Evolutionary conservation across 768 basidiomycete genomes (phyloP).

Genomic region (Sarcodon aspratus): DNA sequence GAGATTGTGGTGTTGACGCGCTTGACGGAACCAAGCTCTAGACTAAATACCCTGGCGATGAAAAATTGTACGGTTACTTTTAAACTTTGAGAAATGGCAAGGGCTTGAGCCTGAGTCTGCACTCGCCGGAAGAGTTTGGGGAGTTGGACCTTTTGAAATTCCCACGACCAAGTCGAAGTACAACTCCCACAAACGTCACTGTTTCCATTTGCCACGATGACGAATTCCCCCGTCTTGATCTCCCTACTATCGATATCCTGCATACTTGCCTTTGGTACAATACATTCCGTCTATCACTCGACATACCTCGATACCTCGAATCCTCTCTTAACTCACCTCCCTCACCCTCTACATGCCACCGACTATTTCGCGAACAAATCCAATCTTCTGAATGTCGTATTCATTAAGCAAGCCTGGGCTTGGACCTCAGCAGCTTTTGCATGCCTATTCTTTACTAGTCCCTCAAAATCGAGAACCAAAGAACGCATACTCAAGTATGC

Average conservation of each 20-base stretch:
- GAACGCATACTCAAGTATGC: constrained; percentile 41
- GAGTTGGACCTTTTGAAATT: no score
- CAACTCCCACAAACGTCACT: neutral
- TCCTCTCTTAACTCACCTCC: constrained; percentile 53
- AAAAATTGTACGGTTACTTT: no score
- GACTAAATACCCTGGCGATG: no score
- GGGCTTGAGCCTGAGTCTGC: no score
- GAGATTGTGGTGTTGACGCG: no score
- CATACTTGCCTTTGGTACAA: constrained; percentile 47
- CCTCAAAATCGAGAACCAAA: constrained; percentile 27
- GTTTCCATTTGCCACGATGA: neutral
- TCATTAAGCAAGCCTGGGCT: constrained; percentile 87
- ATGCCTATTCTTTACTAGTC: constrained; percentile 45
- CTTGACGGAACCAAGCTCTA: no score
- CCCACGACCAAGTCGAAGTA: no score
- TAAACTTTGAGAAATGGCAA: no score
- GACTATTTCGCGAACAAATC: constrained; percentile 74
- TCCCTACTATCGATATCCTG: constrained; percentile 31
- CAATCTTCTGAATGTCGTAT: constrained; percentile 73
- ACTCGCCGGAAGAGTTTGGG: no score
- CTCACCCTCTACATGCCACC: constrained; percentile 50
- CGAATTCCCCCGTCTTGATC: neutral
- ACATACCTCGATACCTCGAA: constrained; percentile 84
- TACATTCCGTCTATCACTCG: constrained; percentile 47
- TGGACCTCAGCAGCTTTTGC: constrained; percentile 75